Percentiles rank a stretch among this genome's conserved stretches.
phyloP scores from a whole-genome alignment of 2,329 filamentous ascomycete genomes.

The Chrysoporthe deuterocubensis region DNA sequence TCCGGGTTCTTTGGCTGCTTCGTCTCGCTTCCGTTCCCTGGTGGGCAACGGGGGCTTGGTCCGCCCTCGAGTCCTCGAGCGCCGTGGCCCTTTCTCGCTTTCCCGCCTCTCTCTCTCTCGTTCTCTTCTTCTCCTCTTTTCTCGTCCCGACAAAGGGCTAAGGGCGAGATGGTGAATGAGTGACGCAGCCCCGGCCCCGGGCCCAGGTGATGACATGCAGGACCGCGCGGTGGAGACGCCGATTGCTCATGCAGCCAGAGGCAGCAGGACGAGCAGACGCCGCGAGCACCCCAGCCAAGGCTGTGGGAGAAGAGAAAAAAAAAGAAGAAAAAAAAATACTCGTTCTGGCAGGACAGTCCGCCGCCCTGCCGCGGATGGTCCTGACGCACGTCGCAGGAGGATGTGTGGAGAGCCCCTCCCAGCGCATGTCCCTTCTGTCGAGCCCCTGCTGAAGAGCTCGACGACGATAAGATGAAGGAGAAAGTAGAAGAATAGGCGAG shows the following conservation, averaged over 20 bases:
- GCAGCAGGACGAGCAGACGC: not conserved
- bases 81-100: too few relatives aligned
- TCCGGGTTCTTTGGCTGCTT: not conserved
- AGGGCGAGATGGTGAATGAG: not conserved
- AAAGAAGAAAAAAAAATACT: not conserved
- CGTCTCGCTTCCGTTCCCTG: not conserved
- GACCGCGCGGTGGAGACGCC: not conserved
- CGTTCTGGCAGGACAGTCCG: not conserved
- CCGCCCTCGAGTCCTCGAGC: too few relatives aligned
- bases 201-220: not conserved
- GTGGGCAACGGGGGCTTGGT: too few relatives aligned
- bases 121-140: not conserved
- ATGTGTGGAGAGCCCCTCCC: not conserved
- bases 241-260: not conserved
- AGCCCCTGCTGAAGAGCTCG: not conserved
- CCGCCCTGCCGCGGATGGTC: not conserved
- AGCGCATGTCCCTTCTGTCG: not conserved
- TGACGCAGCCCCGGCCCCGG: not conserved
- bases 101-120: not conserved
- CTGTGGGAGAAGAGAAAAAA: not conserved
- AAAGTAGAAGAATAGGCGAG: not conserved
- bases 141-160: not conserved
- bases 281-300: too few relatives aligned
- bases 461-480: not conserved
- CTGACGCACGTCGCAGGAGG: not conserved